phyloP scores from a whole-genome alignment of 2,329 filamentous ascomycete species.

The Nemania diffusa region DNA sequence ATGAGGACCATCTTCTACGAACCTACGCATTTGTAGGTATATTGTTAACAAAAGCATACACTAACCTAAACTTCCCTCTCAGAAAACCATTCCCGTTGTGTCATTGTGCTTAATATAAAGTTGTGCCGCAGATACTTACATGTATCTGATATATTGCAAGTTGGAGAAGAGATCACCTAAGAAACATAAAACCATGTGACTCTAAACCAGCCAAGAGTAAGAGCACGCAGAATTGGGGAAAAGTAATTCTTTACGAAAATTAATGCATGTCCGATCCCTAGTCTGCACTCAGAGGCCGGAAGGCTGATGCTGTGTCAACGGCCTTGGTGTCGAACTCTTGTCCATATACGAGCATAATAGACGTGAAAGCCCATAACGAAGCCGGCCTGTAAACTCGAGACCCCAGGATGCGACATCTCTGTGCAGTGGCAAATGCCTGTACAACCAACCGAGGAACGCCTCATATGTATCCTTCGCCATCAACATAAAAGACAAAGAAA shows the following conservation, averaged over 20 bases:
- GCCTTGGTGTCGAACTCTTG: conserved; percentile 5
- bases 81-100: too few species aligned
- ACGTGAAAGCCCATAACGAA: conserved; percentile 14
- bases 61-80: too few species aligned
- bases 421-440: conserved; percentile 15
- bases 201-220: too few species aligned
- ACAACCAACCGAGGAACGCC: conserved; percentile 30
- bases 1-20: too few species aligned
- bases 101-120: too few species aligned
- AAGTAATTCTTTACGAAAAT: conserved; percentile 11
- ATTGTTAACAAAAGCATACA: too few species aligned
- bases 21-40: too few species aligned
- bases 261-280: conserved; percentile 7
- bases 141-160: too few species aligned
- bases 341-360: not conserved
- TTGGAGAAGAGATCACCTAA: too few species aligned
- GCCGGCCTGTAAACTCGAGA: conserved; percentile 17
- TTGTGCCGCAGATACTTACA: too few species aligned
- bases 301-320: not conserved
- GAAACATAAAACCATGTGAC: too few species aligned
- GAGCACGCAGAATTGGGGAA: too few species aligned
- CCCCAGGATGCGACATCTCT: conserved; percentile 13
- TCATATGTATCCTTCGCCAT: conserved; percentile 22
- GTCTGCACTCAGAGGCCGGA: conserved; percentile 1
- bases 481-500: conserved; percentile 1